Conservation (phyloP, 495 filamentous ascomycete genomes). For the Poronia punctata region DNA sequence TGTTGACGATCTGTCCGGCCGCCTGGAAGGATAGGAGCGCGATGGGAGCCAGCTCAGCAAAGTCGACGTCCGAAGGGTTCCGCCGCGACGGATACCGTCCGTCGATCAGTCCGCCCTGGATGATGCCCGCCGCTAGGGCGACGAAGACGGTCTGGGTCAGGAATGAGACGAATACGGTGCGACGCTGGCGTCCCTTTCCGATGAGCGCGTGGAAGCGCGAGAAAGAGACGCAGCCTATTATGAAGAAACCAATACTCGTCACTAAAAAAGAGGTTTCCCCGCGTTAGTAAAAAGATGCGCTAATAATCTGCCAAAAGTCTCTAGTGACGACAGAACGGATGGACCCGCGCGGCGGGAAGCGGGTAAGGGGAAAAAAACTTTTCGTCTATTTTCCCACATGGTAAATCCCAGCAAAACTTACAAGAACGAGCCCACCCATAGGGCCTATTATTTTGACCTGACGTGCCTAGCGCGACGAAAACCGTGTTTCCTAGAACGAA, state of each 20-base stretch:
- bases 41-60: conserved; percentile 46
- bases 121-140: conserved; percentile 51
- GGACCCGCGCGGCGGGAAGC: too few relatives aligned
- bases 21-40: conserved; percentile 65
- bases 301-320: too few relatives aligned
- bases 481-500: conserved; percentile 18
- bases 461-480: conserved; percentile 21
- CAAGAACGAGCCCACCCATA: conserved; percentile 24
- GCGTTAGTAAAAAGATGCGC: too few relatives aligned
- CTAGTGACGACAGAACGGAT: too few relatives aligned
- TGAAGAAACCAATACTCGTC: conserved; percentile 22
- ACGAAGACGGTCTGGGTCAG: conserved; percentile 49
- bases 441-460: conserved; percentile 21
- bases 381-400: too few relatives aligned
- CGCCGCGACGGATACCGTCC: conserved; percentile 19
- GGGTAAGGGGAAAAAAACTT: too few relatives aligned
- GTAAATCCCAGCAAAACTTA: too few relatives aligned
- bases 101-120: conserved; percentile 31
- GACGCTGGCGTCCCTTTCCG: conserved; percentile 35
- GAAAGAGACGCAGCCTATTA: conserved; percentile 19
- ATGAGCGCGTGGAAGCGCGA: conserved; percentile 20
- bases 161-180: conserved; percentile 51
- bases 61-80: conserved; percentile 22
- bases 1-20: conserved; percentile 61
- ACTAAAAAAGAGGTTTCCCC: conserved; percentile 1